A percentile compares a stretch with the other conserved stretches of the same genome.
Conservation (phyloP, 2,329 filamentous ascomycete species). For the Rhinocladiella mackenziei region DNA sequence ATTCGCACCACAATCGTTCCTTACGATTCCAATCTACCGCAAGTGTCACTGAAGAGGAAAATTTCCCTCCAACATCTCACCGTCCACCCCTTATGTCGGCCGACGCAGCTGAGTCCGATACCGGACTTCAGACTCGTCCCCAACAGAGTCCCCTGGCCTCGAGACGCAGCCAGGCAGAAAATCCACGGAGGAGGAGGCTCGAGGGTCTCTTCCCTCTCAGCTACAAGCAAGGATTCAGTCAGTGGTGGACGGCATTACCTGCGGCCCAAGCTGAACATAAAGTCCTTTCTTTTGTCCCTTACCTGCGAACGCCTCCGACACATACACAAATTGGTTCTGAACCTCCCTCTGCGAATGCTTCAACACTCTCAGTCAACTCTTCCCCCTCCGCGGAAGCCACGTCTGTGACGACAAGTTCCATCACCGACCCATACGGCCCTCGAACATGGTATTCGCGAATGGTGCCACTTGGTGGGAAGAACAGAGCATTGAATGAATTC, state of each 20-base stretch:
- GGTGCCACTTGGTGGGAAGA: slow-evolving; percentile 77
- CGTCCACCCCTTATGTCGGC: slow-evolving; percentile 28
- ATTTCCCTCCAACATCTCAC: slow-evolving; percentile 22
- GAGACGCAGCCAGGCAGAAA: slow-evolving; percentile 40
- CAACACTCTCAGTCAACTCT: slow-evolving; percentile 37
- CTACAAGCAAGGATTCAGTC: slow-evolving; percentile 84
- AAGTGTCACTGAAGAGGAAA: slow-evolving; percentile 8
- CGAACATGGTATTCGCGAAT: slow-evolving; percentile 82
- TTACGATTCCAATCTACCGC: slow-evolving; percentile 19
- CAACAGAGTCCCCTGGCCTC: slow-evolving; percentile 50
- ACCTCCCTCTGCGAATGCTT: slow-evolving; percentile 41
- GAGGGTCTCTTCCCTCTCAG: slow-evolving; percentile 71
- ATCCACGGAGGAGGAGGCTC: slow-evolving; percentile 30
- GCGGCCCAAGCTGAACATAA: slow-evolving; percentile 80
- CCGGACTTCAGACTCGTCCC: slow-evolving; percentile 32
- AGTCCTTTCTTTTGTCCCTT: slow-evolving; percentile 80
- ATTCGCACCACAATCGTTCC: slow-evolving; percentile 1
- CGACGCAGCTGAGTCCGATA: slow-evolving; percentile 31
- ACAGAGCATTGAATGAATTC: slow-evolving; percentile 88
- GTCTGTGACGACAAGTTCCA: slow-evolving; percentile 46
- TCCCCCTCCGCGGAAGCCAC: slow-evolving; percentile 38
- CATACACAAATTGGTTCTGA: slow-evolving; percentile 61
- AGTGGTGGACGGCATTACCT: slow-evolving; percentile 91
- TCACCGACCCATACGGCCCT: slow-evolving; percentile 74
- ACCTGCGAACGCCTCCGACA: slow-evolving; percentile 67